These are phyloP conservation scores for Striga asiatica DNA, from an alignment of 257 asterid genomes.

Conservation along the genomic window DNA sequence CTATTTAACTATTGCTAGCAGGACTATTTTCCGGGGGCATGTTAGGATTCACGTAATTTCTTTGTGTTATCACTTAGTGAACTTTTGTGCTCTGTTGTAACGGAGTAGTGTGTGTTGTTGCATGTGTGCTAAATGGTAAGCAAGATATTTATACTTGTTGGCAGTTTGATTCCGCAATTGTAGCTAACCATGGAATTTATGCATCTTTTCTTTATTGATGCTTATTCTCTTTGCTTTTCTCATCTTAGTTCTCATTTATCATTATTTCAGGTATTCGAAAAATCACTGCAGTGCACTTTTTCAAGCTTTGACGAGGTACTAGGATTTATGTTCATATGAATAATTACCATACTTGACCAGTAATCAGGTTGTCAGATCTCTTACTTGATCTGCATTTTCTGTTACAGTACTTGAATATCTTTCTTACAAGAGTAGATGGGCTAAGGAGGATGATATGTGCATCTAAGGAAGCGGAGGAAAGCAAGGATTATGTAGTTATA, in stretches of 20 bases:
- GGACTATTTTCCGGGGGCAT: neutral
- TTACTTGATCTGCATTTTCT: conserved; percentile 21
- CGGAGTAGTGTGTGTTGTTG: neutral
- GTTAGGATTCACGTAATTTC: neutral
- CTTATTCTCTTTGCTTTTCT: conserved; percentile 8
- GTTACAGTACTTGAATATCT: conserved; percentile 79
- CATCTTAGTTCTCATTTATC: conserved; percentile 4
- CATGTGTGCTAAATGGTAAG: neutral
- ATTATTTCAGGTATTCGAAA: conserved; percentile 71
- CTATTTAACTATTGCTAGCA: neutral
- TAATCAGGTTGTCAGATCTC: neutral
- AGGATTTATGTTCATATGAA: neutral
- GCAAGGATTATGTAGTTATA: conserved; percentile 36
- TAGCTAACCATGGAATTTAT: neutral
- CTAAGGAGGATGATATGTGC: conserved; percentile 71
- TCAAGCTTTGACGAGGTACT: conserved; percentile 79
- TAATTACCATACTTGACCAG: too few species aligned
- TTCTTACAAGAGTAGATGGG: conserved; percentile 87
- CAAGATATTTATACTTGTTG: conserved; percentile 3
- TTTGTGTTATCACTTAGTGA: neutral
- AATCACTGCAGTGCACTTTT: conserved; percentile 65
- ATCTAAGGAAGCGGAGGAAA: conserved; percentile 35
- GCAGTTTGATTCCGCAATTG: too few species aligned
- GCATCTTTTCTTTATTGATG: neutral
- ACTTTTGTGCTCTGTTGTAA: conserved; percentile 3